Percentiles rank a stretch among this genome's conserved stretches.
Evolutionary conservation across 306 rosid genomes (phyloP).

Genomic region (Lathyrus aphaca): DNA sequence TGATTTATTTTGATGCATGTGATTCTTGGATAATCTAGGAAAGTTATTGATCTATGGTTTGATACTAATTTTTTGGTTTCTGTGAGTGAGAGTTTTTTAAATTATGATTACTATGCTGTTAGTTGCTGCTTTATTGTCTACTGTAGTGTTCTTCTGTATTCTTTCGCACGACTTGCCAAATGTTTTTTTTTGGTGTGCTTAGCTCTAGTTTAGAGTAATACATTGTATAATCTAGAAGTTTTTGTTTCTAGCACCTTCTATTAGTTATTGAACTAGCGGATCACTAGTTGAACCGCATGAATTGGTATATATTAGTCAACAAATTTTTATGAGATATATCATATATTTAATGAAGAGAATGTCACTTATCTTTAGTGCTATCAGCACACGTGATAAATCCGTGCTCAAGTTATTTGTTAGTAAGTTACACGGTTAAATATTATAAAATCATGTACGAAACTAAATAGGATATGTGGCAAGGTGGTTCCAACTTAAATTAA

Average conservation of each 20-base stretch:
- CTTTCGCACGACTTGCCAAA: background rate
- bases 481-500: background rate
- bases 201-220: background rate
- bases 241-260: background rate
- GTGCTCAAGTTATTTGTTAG: background rate
- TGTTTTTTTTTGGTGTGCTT: background rate
- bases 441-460: background rate
- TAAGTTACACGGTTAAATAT: background rate
- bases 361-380: background rate
- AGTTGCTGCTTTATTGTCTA: background rate
- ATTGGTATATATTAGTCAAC: too few relatives aligned
- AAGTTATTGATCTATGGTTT: background rate
- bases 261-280: background rate
- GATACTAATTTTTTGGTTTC: constrained; percentile 11
- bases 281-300: background rate
- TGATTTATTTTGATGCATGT: background rate
- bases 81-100: background rate
- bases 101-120: constrained; percentile 1
- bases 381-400: background rate
- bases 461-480: background rate
- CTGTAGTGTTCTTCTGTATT: background rate
- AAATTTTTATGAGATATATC: too few relatives aligned
- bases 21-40: constrained; percentile 4
- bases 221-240: background rate
- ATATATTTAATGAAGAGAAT: background rate